These are phyloP conservation scores for Knufia fluminis DNA, from an alignment of 2,329 filamentous ascomycete genomes.

Conservation along the genomic window DNA sequence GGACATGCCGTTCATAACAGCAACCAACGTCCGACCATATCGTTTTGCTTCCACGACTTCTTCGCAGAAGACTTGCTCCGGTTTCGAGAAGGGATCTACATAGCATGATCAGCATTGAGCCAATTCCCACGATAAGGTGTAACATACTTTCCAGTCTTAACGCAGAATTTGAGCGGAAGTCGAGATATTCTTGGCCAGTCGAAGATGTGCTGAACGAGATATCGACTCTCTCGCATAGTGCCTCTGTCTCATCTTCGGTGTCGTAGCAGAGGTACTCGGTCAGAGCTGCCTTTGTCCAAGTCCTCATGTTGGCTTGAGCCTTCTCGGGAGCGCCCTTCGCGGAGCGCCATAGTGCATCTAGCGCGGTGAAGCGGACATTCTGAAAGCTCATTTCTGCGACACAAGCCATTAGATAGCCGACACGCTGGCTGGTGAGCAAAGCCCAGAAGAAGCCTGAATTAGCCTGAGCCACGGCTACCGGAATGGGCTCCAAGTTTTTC, in stretches of 20 bases:
- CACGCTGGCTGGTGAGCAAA: slow-evolving; percentile 43
- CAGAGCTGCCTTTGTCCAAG: slow-evolving; percentile 48
- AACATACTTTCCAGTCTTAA: slow-evolving; percentile 42
- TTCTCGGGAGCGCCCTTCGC: slow-evolving; percentile 42
- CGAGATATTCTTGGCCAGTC: slow-evolving; percentile 42
- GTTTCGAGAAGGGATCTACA: slow-evolving; percentile 19
- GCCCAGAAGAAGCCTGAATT: slow-evolving; percentile 52
- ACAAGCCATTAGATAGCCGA: slow-evolving; percentile 56
- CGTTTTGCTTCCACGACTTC: slow-evolving; percentile 51
- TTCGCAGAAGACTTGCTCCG: slow-evolving; percentile 44
- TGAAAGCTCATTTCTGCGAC: slow-evolving; percentile 56
- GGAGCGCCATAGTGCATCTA: slow-evolving; percentile 47
- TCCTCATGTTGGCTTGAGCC: slow-evolving; percentile 41
- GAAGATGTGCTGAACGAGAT: slow-evolving; percentile 37
- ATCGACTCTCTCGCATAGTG: slow-evolving; percentile 46
- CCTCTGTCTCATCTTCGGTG: slow-evolving; percentile 42
- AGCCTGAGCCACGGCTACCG: slow-evolving; percentile 47
- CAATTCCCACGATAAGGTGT: slow-evolving; percentile 18
- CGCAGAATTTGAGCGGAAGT: slow-evolving; percentile 34
- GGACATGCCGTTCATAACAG: slow-evolving; percentile 48
- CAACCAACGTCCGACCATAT: slow-evolving; percentile 44
- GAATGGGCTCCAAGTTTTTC: slow-evolving; percentile 41
- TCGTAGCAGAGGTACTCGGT: slow-evolving; percentile 48
- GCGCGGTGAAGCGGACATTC: slow-evolving; percentile 45
- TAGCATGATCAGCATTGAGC: slow-evolving; percentile 19